Base-by-base conservation (phyloP, 2,329 filamentous ascomycete genomes). In the Penicillium sp. region DNA sequence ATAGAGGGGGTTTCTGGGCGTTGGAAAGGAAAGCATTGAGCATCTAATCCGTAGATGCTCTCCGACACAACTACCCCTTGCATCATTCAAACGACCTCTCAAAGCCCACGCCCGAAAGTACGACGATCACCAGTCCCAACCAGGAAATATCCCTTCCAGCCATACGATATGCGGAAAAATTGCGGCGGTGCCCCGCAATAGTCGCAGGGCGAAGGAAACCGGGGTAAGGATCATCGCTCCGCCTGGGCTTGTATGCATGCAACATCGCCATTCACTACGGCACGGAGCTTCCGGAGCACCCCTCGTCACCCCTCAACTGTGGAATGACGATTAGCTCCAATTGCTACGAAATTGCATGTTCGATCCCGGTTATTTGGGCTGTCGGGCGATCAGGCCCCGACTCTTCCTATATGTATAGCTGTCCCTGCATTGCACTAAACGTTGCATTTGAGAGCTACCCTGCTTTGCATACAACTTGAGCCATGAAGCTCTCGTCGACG, bases 401-500 rank as follows among this genome's bases (percentile, higher is more conserved):
- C n/a, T 47, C 31, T 46, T 13, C 43, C 18, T 63, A 64, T 64
- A 59, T 62, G 56, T 60, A 62, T 52, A 45, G 32, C 38, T 56
- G 56, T 50, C 59, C 62, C 59, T 61, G 43, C 43, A 49, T 49
- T 51, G 18, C 24, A 27, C 24, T 27, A 27, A 27, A 27, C 24
- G 24, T 39, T 44, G 31, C n/a, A 34, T 18, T 47, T 21, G 14
- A 42, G 6, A 34, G 29, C 22, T 8, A n/a, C 27, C 18, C 29
- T 44, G 32, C 10, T 18, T 47, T 40, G 22, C 8, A 21, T 34
- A 18, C 21, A 46, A 8, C 11, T 45, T 9, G 18, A 46, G 39
- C 40, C 47, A 79, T 78, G 76, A 79, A 71, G 66, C 56, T 78
- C 51, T 56, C 71, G 38, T 65, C 65, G 31, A 56, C 67, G 40